Conservation (phyloP, 352 stramenopile species). For the Pilasporangium apinafurcum region DNA sequence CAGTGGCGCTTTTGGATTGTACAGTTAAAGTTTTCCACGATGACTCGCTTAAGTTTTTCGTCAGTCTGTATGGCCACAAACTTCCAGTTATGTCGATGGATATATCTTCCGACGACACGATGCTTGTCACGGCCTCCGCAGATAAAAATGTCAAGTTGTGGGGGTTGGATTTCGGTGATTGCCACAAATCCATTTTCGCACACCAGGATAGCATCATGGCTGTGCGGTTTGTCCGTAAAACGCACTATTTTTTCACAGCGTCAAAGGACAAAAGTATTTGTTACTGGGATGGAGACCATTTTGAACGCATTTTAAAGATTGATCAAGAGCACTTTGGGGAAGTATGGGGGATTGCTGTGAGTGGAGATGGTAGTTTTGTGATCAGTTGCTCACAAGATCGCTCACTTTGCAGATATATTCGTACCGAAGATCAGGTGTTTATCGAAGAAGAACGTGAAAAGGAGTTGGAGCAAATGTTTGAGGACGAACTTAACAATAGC, state of each 20-base stretch:
- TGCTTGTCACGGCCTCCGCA: slow-evolving; percentile 96
- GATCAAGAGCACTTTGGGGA: slow-evolving; percentile 73
- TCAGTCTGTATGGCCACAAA: slow-evolving; percentile 99
- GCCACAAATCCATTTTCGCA: slow-evolving; percentile 98
- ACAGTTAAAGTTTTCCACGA: slow-evolving; percentile 99
- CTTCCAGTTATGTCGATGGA: slow-evolving; percentile 97
- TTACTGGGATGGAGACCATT: slow-evolving; percentile 98
- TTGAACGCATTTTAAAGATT: slow-evolving; percentile 90
- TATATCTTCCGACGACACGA: slow-evolving; percentile 95
- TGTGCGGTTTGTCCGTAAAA: slow-evolving; percentile 92
- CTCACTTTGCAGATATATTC: slow-evolving; percentile 95
- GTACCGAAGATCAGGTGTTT: slow-evolving; percentile 96
- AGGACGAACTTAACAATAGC: slow-evolving; percentile 84
- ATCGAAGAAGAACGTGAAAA: slow-evolving; percentile 97
- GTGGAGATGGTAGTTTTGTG: slow-evolving; percentile 92
- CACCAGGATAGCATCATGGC: slow-evolving; percentile 98
- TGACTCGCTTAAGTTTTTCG: slow-evolving; percentile 99
- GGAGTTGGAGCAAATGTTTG: slow-evolving; percentile 94
- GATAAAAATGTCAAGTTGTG: slow-evolving; percentile 99
- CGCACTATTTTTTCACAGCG: slow-evolving; percentile 98
- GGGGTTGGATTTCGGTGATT: slow-evolving; percentile 99
- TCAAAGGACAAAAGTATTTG: slow-evolving; percentile 97
- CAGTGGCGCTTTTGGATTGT: slow-evolving; percentile 91
- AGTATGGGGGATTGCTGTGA: slow-evolving; percentile 87
- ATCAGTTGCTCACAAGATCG: slow-evolving; percentile 96